These are phyloP conservation scores for Polygonum aviculare DNA, from an alignment of 148 eudicot species.

Conservation along the genomic window DNA sequence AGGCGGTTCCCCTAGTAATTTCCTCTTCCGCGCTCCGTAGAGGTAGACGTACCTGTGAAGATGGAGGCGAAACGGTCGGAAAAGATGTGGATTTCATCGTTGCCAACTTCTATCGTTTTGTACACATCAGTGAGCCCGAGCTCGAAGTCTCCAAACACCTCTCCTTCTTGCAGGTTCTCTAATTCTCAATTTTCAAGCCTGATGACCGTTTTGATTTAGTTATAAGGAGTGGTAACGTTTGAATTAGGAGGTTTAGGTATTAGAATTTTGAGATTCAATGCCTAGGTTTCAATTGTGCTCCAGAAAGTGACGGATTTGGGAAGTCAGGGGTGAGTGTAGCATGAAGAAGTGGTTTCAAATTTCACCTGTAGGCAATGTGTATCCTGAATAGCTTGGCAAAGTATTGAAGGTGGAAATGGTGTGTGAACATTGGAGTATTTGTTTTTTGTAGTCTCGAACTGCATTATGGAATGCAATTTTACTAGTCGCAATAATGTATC, in stretches of 20 bases:
- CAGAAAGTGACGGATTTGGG: not conserved
- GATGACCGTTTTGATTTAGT: not conserved
- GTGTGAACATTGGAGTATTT: not conserved
- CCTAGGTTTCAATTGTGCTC: not conserved
- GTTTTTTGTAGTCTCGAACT: not conserved
- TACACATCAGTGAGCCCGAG: slow-evolving; percentile 45
- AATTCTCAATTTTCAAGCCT: not conserved
- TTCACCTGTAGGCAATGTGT: not conserved
- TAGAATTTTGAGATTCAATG: not conserved
- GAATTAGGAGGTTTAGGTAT: not conserved
- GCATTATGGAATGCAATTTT: not conserved
- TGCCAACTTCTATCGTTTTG: slow-evolving; percentile 67
- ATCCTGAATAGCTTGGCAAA: not conserved
- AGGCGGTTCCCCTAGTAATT: not conserved
- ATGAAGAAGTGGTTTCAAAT: not conserved
- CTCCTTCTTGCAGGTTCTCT: slow-evolving; percentile 49
- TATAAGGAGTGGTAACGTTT: not conserved
- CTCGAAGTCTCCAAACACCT: slow-evolving; percentile 64
- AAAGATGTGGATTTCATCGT: slow-evolving; percentile 37
- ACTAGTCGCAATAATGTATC: not conserved
- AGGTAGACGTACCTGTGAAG: not conserved
- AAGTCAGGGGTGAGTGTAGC: not conserved
- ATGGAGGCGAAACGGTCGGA: not conserved
- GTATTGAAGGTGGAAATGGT: no score
- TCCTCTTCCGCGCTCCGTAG: slow-evolving; percentile 6